Conservation (phyloP, 2,329 filamentous ascomycete species). For the Diaporthe capsici region DNA sequence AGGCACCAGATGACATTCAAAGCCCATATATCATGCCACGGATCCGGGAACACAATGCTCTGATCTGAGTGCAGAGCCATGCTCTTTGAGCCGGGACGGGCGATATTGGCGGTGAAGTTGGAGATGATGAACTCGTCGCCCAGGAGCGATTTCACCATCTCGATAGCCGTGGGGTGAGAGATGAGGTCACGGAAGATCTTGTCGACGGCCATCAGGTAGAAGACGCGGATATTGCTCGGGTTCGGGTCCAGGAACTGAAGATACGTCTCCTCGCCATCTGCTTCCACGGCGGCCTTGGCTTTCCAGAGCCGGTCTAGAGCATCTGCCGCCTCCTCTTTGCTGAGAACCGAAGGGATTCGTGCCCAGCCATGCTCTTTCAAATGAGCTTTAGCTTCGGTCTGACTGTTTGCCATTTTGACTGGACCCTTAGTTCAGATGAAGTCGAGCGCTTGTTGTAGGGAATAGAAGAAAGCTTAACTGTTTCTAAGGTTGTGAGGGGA, state of each 20-base stretch:
- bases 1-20: conserved; percentile 52
- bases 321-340: conserved; percentile 36
- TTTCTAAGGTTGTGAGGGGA: background rate
- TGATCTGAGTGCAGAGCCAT: conserved; percentile 53
- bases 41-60: conserved; percentile 51
- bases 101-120: conserved; percentile 55
- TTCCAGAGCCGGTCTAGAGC: conserved; percentile 39
- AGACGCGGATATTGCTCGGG: conserved; percentile 42
- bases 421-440: background rate
- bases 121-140: conserved; percentile 50
- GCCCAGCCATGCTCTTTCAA: conserved; percentile 41
- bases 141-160: conserved; percentile 47
- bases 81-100: conserved; percentile 49
- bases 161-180: conserved; percentile 39
- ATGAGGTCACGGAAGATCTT: conserved; percentile 43
- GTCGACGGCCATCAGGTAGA: conserved; percentile 43
- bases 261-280: conserved; percentile 37
- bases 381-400: conserved; percentile 34
- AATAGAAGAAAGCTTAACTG: background rate
- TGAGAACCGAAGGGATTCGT: conserved; percentile 32
- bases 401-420: background rate
- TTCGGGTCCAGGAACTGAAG: conserved; percentile 42
- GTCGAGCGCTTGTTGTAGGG: background rate
- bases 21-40: conserved; percentile 47
- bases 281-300: conserved; percentile 35